Conservation (phyloP, 257 asterid species). For the Solanum sitiens region DNA sequence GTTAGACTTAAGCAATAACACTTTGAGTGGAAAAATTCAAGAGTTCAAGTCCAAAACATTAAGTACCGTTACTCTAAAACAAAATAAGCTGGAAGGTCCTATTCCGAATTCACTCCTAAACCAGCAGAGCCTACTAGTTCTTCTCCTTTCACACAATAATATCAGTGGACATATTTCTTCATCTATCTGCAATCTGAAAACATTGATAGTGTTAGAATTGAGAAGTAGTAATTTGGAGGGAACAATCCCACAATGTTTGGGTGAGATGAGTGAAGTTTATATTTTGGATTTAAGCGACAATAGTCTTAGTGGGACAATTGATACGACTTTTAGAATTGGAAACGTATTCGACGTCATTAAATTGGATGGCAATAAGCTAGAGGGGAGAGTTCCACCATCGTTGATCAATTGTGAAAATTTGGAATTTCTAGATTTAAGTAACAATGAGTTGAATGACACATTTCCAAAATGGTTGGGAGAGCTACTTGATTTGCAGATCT, state of each 20-base stretch:
- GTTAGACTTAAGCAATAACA: too few relatives aligned
- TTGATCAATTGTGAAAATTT: background rate
- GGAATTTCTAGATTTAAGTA: background rate
- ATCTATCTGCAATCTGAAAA: background rate
- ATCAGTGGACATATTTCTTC: background rate
- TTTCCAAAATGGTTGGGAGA: background rate
- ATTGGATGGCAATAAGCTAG: background rate
- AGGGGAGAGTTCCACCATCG: background rate
- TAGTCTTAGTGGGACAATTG: background rate
- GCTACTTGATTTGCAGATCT: background rate
- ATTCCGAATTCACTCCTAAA: background rate
- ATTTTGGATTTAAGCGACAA: background rate
- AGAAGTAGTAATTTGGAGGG: background rate
- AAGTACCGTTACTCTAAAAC: rapidly evolving
- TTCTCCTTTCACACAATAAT: background rate
- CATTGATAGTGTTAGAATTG: rapidly evolving
- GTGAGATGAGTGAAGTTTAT: rapidly evolving
- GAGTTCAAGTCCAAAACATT: background rate
- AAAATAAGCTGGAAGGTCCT: background rate
- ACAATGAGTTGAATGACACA: background rate
- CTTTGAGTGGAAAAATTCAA: background rate
- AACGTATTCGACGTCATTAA: rapidly evolving
- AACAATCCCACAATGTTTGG: background rate
- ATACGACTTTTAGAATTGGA: background rate
- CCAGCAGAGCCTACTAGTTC: rapidly evolving